Evolutionary conservation across 805 yeast species (phyloP).

Genomic region (Sugiyamaella lignohabitans): DNA sequence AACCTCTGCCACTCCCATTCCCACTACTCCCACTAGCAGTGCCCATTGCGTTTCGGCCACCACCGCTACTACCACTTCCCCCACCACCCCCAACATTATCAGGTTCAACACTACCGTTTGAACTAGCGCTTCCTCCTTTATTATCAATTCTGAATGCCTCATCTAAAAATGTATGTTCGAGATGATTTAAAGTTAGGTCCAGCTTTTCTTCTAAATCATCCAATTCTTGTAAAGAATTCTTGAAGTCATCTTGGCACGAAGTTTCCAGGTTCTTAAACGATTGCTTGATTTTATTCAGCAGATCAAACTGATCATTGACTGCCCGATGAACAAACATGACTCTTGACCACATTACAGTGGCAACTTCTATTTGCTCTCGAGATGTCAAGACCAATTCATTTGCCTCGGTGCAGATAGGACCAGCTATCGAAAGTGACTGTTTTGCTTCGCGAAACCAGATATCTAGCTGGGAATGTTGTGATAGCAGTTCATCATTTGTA

Average conservation of each 20-base stretch:
- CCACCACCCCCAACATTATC: constrained; percentile 3
- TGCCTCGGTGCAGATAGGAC: constrained; percentile 46
- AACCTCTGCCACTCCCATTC: background rate
- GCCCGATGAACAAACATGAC: constrained; percentile 42
- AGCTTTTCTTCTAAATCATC: constrained; percentile 31
- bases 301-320: constrained; percentile 41
- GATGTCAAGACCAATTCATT: constrained; percentile 36
- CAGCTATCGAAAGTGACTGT: constrained; percentile 43
- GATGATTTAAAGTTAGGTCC: constrained; percentile 27
- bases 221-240: constrained; percentile 18
- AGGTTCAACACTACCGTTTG: background rate
- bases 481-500: no score
- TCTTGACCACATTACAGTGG: constrained; percentile 40
- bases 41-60: background rate
- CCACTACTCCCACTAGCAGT: background rate
- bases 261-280: constrained; percentile 22
- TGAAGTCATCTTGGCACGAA: constrained; percentile 15
- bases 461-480: constrained; percentile 5
- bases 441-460: constrained; percentile 44
- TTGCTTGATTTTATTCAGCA: constrained; percentile 31
- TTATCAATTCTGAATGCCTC: constrained; percentile 23
- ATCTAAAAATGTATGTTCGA: constrained; percentile 37
- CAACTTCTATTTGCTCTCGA: constrained; percentile 33
- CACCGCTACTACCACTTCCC: background rate
- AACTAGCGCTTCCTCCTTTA: background rate